phyloP scores from a whole-genome alignment of 441 rosid genomes.

The Codiaeum variegatum region DNA sequence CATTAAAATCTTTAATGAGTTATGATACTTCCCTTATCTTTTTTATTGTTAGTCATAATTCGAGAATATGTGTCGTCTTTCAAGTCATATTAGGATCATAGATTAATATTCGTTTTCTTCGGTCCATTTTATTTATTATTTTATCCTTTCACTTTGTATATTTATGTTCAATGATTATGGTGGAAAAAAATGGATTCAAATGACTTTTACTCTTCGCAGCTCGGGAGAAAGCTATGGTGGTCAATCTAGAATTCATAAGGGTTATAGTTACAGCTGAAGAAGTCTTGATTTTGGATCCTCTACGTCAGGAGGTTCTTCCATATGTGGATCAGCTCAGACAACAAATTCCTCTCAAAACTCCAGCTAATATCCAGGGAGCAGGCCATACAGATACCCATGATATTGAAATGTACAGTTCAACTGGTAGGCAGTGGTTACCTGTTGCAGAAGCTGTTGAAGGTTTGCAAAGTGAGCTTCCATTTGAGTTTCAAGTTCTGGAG shows the following conservation, averaged over 20 bases:
- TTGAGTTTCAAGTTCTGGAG: slow-evolving; percentile 95
- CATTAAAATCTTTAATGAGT: not conserved
- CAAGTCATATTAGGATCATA: not conserved
- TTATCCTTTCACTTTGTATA: not conserved
- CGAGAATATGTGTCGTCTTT: not conserved
- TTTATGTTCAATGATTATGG: not conserved
- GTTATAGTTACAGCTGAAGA: slow-evolving; percentile 92
- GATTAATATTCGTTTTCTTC: not conserved
- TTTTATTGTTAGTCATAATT: not conserved
- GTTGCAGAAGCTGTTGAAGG: slow-evolving; percentile 75
- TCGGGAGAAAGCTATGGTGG: slow-evolving; percentile 89
- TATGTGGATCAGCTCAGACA: slow-evolving; percentile 71
- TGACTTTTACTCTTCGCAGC: slow-evolving; percentile 39
- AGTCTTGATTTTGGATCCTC: slow-evolving; percentile 73
- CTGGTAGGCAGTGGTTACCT: slow-evolving; percentile 45
- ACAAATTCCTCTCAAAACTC: slow-evolving; percentile 58
- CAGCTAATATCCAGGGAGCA: slow-evolving; percentile 30
- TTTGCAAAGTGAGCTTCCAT: slow-evolving; percentile 79
- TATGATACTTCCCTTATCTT: not conserved
- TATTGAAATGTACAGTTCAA: slow-evolving; percentile 41
- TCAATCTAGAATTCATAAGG: slow-evolving; percentile 80
- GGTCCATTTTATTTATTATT: not conserved
- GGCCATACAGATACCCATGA: slow-evolving; percentile 34
- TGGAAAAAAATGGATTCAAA: not conserved
- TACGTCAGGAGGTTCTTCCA: slow-evolving; percentile 72